Evolutionary conservation across 345 rosid species (phyloP), one percentile per base, ranked within the genome.

Genomic region (Garcia nutans): DNA sequence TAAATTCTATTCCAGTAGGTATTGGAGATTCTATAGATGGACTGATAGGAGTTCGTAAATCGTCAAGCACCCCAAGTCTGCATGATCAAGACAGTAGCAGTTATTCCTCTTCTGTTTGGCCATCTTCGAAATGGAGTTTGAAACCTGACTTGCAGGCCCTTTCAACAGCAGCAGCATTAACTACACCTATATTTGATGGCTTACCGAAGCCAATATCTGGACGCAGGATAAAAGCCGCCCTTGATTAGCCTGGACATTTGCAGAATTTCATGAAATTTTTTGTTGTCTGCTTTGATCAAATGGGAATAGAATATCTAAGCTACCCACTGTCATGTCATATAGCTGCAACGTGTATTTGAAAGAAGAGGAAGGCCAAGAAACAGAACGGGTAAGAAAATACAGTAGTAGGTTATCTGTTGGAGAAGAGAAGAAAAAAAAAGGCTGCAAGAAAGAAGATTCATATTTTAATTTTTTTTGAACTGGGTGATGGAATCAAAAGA

Each of bases 141-240:
- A 92, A 83, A 77, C 80, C 88, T 8, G 97, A 92, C 71, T 77
- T 91, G 70, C 93, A 86, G 74, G 86, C 87, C 45, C 86, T 86
- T 22, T 81, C 93, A 45, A 75, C 77, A 41, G 90, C 82, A 60
- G 90, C 88, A 68, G 82, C 88, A 68, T 82, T 86, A 20, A 68
- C 87, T 0, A 87, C 81, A 74, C 90, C 98, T 16, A 91, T 92
- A 63, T 88, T 94, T 73, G 97, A 91, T 71, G 95, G 97, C 33
- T 82, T 94, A 71, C 91, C 94, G 8, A 89, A 82, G 79, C 94
- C 93, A 50, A 77, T 87, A 82, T 78, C 89, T n/a, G 90, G 86
- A 57, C 78, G 92, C 74, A 86, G 82, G 80, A 85, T 79, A 87
- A 91, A 92, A 84, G 84, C 95, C n/a, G 97, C 97, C 5, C 83